These are phyloP conservation scores for Dichotomocladium elegans DNA, from an alignment of 371 early-diverging fungal genomes.

Conservation along the genomic window DNA sequence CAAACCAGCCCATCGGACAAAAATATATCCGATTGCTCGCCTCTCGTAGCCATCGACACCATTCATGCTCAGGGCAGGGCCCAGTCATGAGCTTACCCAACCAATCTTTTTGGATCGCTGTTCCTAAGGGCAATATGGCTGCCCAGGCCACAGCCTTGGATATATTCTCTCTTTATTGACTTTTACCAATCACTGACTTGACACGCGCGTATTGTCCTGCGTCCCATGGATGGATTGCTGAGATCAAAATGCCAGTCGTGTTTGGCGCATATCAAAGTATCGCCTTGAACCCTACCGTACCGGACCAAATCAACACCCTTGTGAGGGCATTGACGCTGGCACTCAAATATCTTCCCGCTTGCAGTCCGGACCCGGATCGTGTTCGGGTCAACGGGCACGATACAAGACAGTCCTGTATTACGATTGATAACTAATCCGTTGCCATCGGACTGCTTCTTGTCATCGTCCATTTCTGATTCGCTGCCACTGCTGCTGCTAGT, in stretches of 20 bases:
- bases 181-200: constrained; percentile 62
- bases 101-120: constrained; percentile 67
- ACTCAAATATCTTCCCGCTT: constrained; percentile 55
- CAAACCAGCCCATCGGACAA: not conserved
- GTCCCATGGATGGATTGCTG: constrained; percentile 40
- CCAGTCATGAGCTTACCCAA: constrained; percentile 18
- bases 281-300: constrained; percentile 61
- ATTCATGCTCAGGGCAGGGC: constrained; percentile 50
- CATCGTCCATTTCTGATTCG: no score
- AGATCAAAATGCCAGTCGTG: constrained; percentile 66
- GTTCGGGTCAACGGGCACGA: constrained; percentile 39
- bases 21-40: constrained; percentile 43
- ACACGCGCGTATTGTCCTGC: constrained; percentile 55
- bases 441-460: no score
- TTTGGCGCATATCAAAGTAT: constrained; percentile 56
- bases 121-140: constrained; percentile 61
- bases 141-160: constrained; percentile 75
- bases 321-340: constrained; percentile 68
- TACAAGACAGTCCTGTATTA: no score
- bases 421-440: no score
- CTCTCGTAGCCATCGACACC: constrained; percentile 57
- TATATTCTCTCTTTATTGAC: no score
- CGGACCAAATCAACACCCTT: constrained; percentile 60
- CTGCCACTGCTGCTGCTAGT: no score
- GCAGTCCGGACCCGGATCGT: constrained; percentile 53